Base-by-base conservation (phyloP, 2,329 filamentous ascomycete genomes). In the Diaporthe sp. region DNA sequence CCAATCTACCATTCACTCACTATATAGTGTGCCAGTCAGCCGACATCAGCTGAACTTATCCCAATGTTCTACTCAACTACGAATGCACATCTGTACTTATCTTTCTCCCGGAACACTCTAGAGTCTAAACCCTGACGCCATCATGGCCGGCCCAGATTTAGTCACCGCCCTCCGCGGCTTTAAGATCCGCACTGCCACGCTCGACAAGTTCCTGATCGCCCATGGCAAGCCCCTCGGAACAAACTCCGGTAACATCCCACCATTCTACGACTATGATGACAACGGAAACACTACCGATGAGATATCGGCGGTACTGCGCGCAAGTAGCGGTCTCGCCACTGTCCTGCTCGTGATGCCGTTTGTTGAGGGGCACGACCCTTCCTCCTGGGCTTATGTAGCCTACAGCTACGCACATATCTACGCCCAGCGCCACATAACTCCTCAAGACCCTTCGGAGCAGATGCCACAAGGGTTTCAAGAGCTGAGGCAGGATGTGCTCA, bases 121-220 rank as follows among this genome's bases (percentile, higher is more conserved):
- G 10, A 58, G 30, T 37, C 55, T 35, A 6, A 37, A n/a, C 1
- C 19, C 30, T 25, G 19, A n/a, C 32, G 0, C 10, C 55, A 37
- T 58, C 9, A 37, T 58, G 32, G 55, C 7, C 10, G 55, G 32
- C 32, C 30, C 19, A 37, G 4, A 37, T n/a, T 25, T n/a, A 15
- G 55, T 58, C 22, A 58, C 30, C 55, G 55, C 55, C 55, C 55
- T 58, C 19, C 55, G 55, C 10, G 55, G 55, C 55, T 58, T 58
- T 3, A 58, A 58, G 55, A 58, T 58, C 55, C 55, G 55, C 9
- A 58, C 55, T 7, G 7, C 55, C 30, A 58, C 55, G 22, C 55
- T 58, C 32, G 32, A 58, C 32, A 58, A 58, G 55, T 58, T 13
- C 55, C 55, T 58, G 22, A 37, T 58, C 55, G 32, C 2, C 32